Evolutionary conservation across 352 stramenopile species (phyloP).

Genomic region (Globisporangium rhizosaccharum): DNA sequence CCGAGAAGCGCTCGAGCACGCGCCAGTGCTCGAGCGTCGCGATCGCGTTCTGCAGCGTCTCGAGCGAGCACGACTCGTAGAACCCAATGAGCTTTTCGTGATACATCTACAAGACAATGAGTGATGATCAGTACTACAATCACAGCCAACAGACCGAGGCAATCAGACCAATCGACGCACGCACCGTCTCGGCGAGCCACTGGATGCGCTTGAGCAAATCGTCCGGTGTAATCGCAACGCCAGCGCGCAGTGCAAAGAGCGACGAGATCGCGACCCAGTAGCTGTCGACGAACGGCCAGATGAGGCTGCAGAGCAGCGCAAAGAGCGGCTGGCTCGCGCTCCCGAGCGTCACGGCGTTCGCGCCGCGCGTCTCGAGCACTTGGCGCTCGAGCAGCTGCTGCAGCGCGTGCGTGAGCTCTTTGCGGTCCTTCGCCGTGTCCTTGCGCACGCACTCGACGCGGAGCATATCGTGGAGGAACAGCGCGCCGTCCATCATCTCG

Average conservation of each 20-base stretch:
- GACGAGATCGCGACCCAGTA: conserved; percentile 81
- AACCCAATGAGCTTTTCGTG: conserved; percentile 82
- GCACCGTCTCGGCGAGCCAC: conserved; percentile 72
- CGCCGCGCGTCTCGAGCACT: conserved; percentile 21
- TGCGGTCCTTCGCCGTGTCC: conserved; percentile 40
- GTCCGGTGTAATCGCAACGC: conserved; percentile 40
- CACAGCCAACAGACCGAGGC: not conserved
- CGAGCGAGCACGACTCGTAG: conserved; percentile 83
- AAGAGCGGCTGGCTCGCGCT: conserved; percentile 32
- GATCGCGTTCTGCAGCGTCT: conserved; percentile 80
- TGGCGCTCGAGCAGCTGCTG: conserved; percentile 30
- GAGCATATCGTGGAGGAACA: conserved; percentile 77
- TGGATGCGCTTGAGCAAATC: conserved; percentile 77
- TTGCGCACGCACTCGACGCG: conserved; percentile 78
- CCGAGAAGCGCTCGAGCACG: conserved; percentile 43
- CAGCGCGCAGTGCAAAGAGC: conserved; percentile 58
- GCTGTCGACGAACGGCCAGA: conserved; percentile 87
- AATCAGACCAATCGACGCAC: not conserved
- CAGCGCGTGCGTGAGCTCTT: conserved; percentile 38
- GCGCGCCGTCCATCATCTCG: conserved; percentile 51
- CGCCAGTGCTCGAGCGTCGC: conserved; percentile 57
- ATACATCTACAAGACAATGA: conserved; percentile 49
- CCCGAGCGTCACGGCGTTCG: conserved; percentile 8
- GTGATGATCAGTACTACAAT: not conserved
- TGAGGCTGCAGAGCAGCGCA: conserved; percentile 61